These are phyloP conservation scores for Rhodofomes roseus DNA, from an alignment of 1,284 basidiomycete genomes.

Conservation along the genomic window DNA sequence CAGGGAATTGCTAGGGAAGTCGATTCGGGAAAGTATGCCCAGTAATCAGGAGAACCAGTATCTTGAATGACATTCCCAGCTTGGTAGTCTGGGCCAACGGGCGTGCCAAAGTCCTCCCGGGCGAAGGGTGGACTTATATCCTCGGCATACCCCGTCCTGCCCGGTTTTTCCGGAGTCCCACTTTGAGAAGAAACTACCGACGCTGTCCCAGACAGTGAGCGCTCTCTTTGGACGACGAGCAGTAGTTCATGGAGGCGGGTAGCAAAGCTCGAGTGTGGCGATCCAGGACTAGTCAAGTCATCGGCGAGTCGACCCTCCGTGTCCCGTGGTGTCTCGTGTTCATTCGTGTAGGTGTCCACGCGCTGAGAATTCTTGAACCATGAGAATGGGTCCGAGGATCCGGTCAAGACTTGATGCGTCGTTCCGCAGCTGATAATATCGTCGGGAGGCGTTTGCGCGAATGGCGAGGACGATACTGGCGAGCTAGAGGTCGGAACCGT, in stretches of 20 bases:
- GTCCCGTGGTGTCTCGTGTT: neutral
- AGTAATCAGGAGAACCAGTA: constrained; percentile 1
- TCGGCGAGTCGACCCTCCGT: neutral
- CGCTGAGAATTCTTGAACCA: neutral
- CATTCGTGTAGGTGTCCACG: neutral
- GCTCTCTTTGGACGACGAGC: neutral
- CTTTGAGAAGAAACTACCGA: neutral
- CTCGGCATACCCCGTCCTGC: neutral
- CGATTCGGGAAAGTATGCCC: neutral
- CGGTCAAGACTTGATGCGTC: too few relatives aligned
- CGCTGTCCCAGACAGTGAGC: neutral
- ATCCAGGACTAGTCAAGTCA: neutral
- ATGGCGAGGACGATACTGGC: constrained; percentile 11
- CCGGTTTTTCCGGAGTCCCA: neutral
- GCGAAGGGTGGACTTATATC: neutral
- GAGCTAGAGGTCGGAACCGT: constrained; percentile 10
- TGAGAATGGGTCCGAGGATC: neutral
- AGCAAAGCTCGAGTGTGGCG: neutral
- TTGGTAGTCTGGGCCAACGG: neutral
- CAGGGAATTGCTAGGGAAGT: neutral
- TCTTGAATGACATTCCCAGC: neutral
- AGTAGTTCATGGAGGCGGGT: neutral
- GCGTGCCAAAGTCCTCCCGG: neutral
- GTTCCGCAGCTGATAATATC: neutral
- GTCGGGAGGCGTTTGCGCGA: constrained; percentile 8